A percentile compares a stretch with the other conserved stretches of the same genome.
Evolutionary conservation across 2,329 filamentous ascomycete species (phyloP).

Genomic region (Stachybotrys echinatus): DNA sequence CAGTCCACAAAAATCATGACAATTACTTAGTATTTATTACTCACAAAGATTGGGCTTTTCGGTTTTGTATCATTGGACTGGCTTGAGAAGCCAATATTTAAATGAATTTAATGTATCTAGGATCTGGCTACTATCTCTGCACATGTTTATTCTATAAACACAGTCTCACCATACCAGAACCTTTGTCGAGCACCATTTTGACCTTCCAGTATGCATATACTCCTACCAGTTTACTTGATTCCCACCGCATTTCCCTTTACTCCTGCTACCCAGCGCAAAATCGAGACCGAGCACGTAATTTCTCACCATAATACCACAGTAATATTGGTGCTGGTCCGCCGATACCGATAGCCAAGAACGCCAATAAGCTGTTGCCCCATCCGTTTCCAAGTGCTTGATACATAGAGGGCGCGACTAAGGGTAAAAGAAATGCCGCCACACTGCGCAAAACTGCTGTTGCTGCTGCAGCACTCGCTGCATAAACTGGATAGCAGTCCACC

Average conservation of each 20-base stretch:
- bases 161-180: no score
- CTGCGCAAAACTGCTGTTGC: constrained; percentile 57
- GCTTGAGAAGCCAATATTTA: no score
- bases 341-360: constrained; percentile 37
- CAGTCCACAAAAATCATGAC: no score
- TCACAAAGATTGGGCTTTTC: no score
- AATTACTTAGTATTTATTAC: no score
- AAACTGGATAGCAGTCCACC: constrained; percentile 49
- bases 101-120: no score
- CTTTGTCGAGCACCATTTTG: no score
- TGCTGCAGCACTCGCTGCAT: constrained; percentile 49
- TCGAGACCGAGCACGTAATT: constrained; percentile 25
- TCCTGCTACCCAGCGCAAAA: constrained; percentile 4
- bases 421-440: constrained; percentile 59
- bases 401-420: constrained; percentile 50
- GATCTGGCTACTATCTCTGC: no score
- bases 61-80: no score
- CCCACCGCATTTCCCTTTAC: not conserved
- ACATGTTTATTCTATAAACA: no score
- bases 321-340: constrained; percentile 39
- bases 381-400: constrained; percentile 39
- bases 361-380: constrained; percentile 43
- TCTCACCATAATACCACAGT: constrained; percentile 38
- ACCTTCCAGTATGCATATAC: no score
- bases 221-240: no score